phyloP scores from a whole-genome alignment of 2,329 filamentous ascomycete species.

The Diaporthe sp. region DNA sequence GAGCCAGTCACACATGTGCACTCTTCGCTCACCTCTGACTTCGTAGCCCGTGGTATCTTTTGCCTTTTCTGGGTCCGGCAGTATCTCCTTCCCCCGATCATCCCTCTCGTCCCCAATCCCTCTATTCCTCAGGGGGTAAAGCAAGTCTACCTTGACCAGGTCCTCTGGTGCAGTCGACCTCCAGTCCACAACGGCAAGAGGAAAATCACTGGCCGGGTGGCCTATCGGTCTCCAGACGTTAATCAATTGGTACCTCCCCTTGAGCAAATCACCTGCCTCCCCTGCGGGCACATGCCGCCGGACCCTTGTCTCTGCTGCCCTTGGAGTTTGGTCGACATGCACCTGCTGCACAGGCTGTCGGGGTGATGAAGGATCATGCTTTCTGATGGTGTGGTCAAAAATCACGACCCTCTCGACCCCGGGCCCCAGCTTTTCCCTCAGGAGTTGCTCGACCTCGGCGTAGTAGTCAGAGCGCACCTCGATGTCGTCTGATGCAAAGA shows the following conservation, averaged over 20 bases:
- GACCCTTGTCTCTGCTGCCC: slow-evolving; percentile 72
- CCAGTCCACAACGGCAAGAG: slow-evolving; percentile 77
- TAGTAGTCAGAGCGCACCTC: slow-evolving; percentile 72
- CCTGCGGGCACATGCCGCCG: slow-evolving; percentile 69
- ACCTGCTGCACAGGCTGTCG: slow-evolving; percentile 78
- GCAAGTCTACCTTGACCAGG: slow-evolving; percentile 71
- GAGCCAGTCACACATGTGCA: neutral
- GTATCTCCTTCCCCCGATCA: slow-evolving; percentile 70
- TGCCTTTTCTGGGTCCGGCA: slow-evolving; percentile 61
- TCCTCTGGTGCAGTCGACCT: slow-evolving; percentile 69
- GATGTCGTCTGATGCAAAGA: slow-evolving; percentile 63
- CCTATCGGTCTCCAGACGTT: slow-evolving; percentile 80
- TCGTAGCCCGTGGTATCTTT: slow-evolving; percentile 73
- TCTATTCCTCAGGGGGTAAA: slow-evolving; percentile 67
- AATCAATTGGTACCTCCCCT: slow-evolving; percentile 75
- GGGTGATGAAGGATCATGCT: slow-evolving; percentile 65
- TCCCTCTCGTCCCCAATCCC: slow-evolving; percentile 57
- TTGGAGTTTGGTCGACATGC: slow-evolving; percentile 79
- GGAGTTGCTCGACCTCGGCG: slow-evolving; percentile 69
- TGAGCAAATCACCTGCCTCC: slow-evolving; percentile 70
- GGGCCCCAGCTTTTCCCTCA: slow-evolving; percentile 64
- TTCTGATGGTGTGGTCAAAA: slow-evolving; percentile 80
- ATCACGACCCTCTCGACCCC: slow-evolving; percentile 74
- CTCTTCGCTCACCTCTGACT: slow-evolving; percentile 54
- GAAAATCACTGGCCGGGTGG: slow-evolving; percentile 72